Base-by-base conservation (phyloP, 106 monocot species). In the Iris macrosiphon region DNA sequence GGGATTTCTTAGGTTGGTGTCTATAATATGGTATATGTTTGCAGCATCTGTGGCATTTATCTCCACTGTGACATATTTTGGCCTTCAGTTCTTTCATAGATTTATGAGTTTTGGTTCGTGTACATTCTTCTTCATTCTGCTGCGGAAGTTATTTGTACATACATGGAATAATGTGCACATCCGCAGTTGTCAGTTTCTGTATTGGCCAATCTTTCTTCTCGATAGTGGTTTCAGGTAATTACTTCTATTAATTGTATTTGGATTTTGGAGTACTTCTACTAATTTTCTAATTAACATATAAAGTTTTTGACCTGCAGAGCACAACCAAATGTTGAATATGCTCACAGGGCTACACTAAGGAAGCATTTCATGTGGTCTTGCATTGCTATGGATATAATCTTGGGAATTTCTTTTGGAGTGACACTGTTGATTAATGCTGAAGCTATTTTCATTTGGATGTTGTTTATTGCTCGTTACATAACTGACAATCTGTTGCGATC, bases 201-300 rank as follows among this genome's bases (percentile, higher is more conserved):
- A 98, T 63, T 98, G 98, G 98, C 77, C 98, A 45, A 31, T 91
- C 45, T 61, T 91, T 68, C 79, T 90, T 59, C 68, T 72, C 29
- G 79, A 55, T 20, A 50, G 31, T 42, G 58, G 64, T 71, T 60
- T 52, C 44, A 82, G 94, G 94, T 95, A 79, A 71, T 48, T 38
- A 14, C 20, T n/a, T n/a, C n/a, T n/a, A n/a, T n/a, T n/a, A n/a
- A n/a, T 52, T 29, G 19, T 1, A n/a, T n/a, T n/a, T n/a, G n/a
- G n/a, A n/a, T n/a, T n/a, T n/a, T n/a, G n/a, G n/a, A n/a, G n/a
- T n/a, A n/a, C n/a, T n/a, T n/a, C n/a, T n/a, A n/a, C n/a, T n/a
- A n/a, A n/a, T 29, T 51, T 15, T 33, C 6, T 45, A 26, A 9
- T 26, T 33, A 62, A 13, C 12, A 12, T 23, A 17, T 35, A 9